Evolutionary conservation across 768 basidiomycete species (phyloP), one percentile per base, ranked within the genome.

Genomic region (Chalciporus piperatus): DNA sequence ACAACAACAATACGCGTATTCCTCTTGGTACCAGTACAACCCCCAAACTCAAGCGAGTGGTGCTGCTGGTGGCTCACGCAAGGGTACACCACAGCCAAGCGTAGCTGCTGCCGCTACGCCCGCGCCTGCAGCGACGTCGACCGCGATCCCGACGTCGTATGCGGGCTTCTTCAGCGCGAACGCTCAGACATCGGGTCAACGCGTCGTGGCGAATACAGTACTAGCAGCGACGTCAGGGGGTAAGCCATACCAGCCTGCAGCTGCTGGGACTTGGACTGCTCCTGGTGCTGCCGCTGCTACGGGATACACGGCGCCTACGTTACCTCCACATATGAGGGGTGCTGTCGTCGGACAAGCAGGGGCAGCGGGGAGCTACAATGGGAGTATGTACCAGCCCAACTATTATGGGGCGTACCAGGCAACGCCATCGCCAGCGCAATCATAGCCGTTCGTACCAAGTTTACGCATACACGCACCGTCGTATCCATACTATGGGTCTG

Each of bases 171-270:
- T 74, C 53, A 69, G 62, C 38, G 50, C 57, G 6, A 39, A 56
- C 38, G 51, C 65, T 48, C 70, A 72, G 27, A 32, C 65, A 23
- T 57, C 65, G 22, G 69, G 66, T 23, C 74, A 78, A 48, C 76
- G 80, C 5, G 80, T 77, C 3, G 80, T 82, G 6, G 80, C 80
- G 10, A 83, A 82, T 42, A 82, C 81, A 1, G 78, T 80, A 22
- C 57, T 76, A 20, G 57, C 62, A 38, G 49, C 62, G 20, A 59
- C 55, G 39, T 48, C 65, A 0, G 56, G 51, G 8, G 63, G 50
- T 39, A 73, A 74, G 39, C 44, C 70, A n/a, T 70, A 67, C 50
- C 61, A 67, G 17, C 63, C 69, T 12, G n/a, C 53, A 1, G 50
- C 61, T 2, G 59, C 57, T 19, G 64, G 54, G 20, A 38, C 59